Conservation (phyloP, 2,329 filamentous ascomycete genomes). For the Pseudofabraea citricarpa region DNA sequence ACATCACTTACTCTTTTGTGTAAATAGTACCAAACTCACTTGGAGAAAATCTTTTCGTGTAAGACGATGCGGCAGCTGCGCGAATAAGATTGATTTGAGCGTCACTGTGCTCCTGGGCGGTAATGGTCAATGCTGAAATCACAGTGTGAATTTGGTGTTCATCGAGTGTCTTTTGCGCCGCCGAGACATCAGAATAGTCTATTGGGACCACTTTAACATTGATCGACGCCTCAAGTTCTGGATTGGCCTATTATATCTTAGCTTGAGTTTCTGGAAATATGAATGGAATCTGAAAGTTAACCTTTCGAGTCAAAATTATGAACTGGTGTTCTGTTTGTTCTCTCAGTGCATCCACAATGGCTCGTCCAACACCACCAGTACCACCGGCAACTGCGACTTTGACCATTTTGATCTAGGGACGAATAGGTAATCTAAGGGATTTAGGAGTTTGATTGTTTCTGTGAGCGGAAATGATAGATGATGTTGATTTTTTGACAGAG, state of each 20-base stretch:
- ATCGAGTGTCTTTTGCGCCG: slow-evolving; percentile 13
- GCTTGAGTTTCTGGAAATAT: too few species aligned
- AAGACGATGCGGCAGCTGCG: slow-evolving; percentile 25
- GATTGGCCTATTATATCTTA: slow-evolving; percentile 1
- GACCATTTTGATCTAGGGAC: too few species aligned
- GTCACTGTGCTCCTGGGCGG: slow-evolving; percentile 20
- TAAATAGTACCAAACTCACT: slow-evolving; percentile 35
- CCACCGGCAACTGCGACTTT: slow-evolving; percentile 24
- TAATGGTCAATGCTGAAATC: neutral
- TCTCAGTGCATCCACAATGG: slow-evolving; percentile 22
- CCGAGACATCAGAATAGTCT: slow-evolving; percentile 4
- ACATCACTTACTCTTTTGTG: slow-evolving; percentile 12
- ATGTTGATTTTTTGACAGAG: too few species aligned
- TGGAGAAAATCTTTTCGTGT: slow-evolving; percentile 31
- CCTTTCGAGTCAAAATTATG: slow-evolving; percentile 24
- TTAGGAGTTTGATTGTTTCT: too few species aligned
- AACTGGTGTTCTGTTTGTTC: slow-evolving; percentile 23
- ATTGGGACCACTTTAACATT: slow-evolving; percentile 7
- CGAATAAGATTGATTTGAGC: slow-evolving; percentile 30
- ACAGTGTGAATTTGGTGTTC: slow-evolving; percentile 24
- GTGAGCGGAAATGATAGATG: too few species aligned
- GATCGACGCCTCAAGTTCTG: slow-evolving; percentile 1
- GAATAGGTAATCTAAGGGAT: too few species aligned
- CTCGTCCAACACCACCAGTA: slow-evolving; percentile 20
- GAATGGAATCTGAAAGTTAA: too few species aligned